Base-by-base conservation (phyloP, 2,329 filamentous ascomycete genomes). In the Metarhizium rileyi region DNA sequence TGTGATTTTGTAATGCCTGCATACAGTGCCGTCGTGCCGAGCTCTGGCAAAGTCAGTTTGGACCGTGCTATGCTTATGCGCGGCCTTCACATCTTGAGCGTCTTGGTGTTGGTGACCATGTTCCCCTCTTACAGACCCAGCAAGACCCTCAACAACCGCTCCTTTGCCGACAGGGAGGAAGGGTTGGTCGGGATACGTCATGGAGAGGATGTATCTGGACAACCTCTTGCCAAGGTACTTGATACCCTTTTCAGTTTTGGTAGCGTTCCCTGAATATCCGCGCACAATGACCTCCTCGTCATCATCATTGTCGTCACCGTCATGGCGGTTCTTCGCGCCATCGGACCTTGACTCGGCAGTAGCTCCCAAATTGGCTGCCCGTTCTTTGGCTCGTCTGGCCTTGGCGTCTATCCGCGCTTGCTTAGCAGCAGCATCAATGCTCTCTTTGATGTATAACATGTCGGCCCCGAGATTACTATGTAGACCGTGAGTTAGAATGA, bases 381-480 rank as follows among this genome's bases (percentile, higher is more conserved):
- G 66, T 60, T 77, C 70, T 57, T 68, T 73, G 50, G 71, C 73
- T 57, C 75, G 79, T 51, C 86, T 75, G 46, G 71, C 75, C 63
- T 76, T 83, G 35, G 83, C 80, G 64, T 87, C 84, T 46, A 81
- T 70, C 57, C 84, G 83, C 26, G 87, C 85, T 62, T 91, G 82
- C 58, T 74, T 84, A 4, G 84, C 85, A 3, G 87, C 83, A 26
- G 83, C 81, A 69, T 98, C 93, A 54, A 98, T 97, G 66, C 89
- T 95, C 68, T 98, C 93, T 63, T 98, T 98, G 65, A 98, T 70
- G 63, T 87, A 98, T 20, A 98, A 74, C 93, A 98, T 95, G 64
- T 98, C 93, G 22, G 90, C 87, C 5, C 93, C 89, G 12, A 96
- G 75, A 64, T 98, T 98, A 67, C 91, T 95, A 66, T 98, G 93